Percentiles rank a stretch among this genome's conserved stretches.
These are phyloP conservation scores for Coccomyxa sp. DNA, from an alignment of 139 green algal genomes.

Conservation along the genomic window DNA sequence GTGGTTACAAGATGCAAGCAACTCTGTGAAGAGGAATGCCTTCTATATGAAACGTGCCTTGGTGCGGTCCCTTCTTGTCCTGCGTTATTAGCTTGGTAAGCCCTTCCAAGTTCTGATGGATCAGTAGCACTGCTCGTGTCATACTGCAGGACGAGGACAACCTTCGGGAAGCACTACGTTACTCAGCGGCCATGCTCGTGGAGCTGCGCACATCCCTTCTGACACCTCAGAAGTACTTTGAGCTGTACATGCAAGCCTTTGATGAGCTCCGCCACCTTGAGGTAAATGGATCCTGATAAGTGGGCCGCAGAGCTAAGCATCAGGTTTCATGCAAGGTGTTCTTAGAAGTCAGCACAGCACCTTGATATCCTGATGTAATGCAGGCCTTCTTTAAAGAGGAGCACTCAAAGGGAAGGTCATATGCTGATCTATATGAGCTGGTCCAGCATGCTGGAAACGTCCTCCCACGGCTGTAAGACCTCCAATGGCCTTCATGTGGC, in stretches of 20 bases:
- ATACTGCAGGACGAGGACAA: constrained; percentile 86
- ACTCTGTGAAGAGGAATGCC: constrained; percentile 68
- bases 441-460: constrained; percentile 97
- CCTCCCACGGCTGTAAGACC: constrained; percentile 81
- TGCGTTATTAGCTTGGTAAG: too few relatives aligned
- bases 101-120: too few relatives aligned
- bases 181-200: constrained; percentile 82
- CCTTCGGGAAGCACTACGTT: constrained; percentile 87
- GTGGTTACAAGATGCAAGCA: constrained; percentile 63
- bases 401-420: constrained; percentile 55
- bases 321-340: not conserved
- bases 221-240: constrained; percentile 94
- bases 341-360: too few relatives aligned
- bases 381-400: constrained; percentile 82
- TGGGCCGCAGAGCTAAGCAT: not conserved
- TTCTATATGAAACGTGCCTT: constrained; percentile 82
- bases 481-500: not conserved
- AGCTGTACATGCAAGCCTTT: constrained; percentile 91
- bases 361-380: not conserved
- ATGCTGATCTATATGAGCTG: constrained; percentile 87
- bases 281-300: constrained; percentile 2
- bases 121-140: not conserved
- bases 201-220: constrained; percentile 91
- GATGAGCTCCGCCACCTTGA: constrained; percentile 81
- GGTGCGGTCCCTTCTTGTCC: constrained; percentile 30